phyloP scores from a whole-genome alignment of 441 rosid genomes.

The Lepidium campestre region DNA sequence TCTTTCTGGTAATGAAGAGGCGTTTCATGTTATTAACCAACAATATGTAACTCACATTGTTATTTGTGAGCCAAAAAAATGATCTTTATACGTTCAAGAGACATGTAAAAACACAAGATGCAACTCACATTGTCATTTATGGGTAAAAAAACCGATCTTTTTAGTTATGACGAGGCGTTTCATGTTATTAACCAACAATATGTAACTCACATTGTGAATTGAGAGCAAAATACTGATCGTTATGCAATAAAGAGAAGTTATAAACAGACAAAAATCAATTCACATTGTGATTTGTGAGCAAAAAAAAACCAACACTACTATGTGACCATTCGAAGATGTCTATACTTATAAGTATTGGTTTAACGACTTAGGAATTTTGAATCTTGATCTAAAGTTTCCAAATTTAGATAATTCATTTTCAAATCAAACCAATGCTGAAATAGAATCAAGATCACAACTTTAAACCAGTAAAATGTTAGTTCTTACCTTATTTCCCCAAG shows the following conservation, averaged over 20 bases:
- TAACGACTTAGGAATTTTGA: background rate
- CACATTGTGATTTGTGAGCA: background rate
- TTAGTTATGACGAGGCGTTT: no score
- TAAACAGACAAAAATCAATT: background rate
- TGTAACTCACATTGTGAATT: conserved; percentile 7
- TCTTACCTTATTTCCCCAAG: conserved; percentile 61
- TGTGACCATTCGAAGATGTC: background rate
- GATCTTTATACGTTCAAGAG: background rate
- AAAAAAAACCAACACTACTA: background rate
- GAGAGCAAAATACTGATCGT: background rate
- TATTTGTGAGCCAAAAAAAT: background rate
- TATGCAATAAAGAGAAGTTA: background rate
- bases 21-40: background rate
- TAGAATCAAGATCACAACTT: background rate
- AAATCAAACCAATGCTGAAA: background rate
- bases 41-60: background rate
- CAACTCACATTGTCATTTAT: no score
- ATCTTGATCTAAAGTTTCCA: background rate
- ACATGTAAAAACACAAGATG: background rate
- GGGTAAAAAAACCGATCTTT: no score
- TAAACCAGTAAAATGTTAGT: background rate
- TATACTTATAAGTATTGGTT: background rate
- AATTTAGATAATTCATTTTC: background rate
- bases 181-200: background rate
- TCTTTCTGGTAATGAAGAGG: no score